Base-by-base conservation (phyloP, 179 eudicot species). In the Vitellaria paradoxa region DNA sequence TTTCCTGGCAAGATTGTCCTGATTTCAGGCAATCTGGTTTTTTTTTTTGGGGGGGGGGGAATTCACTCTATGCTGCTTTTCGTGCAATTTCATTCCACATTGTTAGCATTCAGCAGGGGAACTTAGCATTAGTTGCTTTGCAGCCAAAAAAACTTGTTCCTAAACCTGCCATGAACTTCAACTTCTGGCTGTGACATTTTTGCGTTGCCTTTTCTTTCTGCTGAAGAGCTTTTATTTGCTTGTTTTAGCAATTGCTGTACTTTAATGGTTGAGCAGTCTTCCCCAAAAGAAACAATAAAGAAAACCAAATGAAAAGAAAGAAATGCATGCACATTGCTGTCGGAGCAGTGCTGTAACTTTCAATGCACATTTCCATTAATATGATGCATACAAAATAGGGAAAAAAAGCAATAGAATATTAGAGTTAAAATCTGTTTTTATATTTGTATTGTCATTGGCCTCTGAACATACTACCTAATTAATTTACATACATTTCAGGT, bases 401-500 rank as follows among this genome's bases (percentile, higher is more conserved):
- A 2, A 30, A 30, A 30, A 30, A 30, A 30, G 37, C 37, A 30
- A 30, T 30, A 30, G 37, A 30, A 30, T 30, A 30, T 30, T n/a
- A n/a, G n/a, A n/a, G n/a, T 40, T 70, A 30, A 30, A 20, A 49
- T 23, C 14, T 50, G 46, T 1, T 76, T 8, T 23, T 2, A 30
- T 30, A 30, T n/a, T n/a, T n/a, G 37, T 30, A 30, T 30, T 30
- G 42, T 37, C 40, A 72, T 26, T 18, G 7, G 10, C 37, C 37
- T 30, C 37, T 30, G 37, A 30, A 30, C 37, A 30, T 2, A 30
- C 63, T 61, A 18, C 45, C 53, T 70, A 64, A 63, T 77, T 60
- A 26, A 30, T 13, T 61, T 37, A 1, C 52, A 30, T 30, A 56
- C 24, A 65, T 55, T 70, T 76, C 80, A 92, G 97, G 98, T 94